These are phyloP conservation scores for Acacia melanoxylon DNA, from an alignment of 306 rosid species.

Conservation along the genomic window DNA sequence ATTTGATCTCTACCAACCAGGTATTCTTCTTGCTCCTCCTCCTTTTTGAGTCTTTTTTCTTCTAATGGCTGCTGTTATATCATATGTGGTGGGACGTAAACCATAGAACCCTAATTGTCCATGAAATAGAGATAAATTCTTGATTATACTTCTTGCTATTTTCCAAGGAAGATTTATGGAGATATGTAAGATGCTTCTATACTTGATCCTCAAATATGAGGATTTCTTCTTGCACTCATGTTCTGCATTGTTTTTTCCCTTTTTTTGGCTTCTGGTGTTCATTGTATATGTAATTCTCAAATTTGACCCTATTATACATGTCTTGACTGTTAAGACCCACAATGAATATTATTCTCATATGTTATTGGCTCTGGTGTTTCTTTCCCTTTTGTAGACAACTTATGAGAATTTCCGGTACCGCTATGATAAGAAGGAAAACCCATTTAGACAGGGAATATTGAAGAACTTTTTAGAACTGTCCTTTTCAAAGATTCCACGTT, in stretches of 20 bases:
- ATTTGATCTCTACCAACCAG: conserved; percentile 88
- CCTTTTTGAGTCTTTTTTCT: neutral
- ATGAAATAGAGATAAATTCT: neutral
- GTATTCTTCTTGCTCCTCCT: conserved; percentile 39
- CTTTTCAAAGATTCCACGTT: conserved; percentile 56
- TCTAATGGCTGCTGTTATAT: neutral
- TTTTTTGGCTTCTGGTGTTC: neutral
- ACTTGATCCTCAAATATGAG: neutral
- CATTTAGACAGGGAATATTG: conserved; percentile 54
- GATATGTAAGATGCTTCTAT: neutral
- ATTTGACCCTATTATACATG: neutral
- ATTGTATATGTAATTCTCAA: neutral
- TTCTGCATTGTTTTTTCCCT: neutral
- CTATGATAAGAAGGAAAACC: conserved; percentile 85
- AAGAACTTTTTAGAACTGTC: conserved; percentile 71
- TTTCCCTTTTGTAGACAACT: conserved; percentile 60
- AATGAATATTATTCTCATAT: neutral
- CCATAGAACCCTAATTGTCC: neutral
- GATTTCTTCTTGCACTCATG: neutral
- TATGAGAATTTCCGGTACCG: conserved; percentile 94
- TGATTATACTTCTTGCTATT: neutral
- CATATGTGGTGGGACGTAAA: neutral
- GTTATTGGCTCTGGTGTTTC: conserved; percentile 8
- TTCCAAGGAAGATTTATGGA: neutral
- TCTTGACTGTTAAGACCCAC: conserved; percentile 2